Evolutionary conservation across 1,284 basidiomycete species (phyloP).

Genomic region (Cryptococcus jaspeensis): DNA sequence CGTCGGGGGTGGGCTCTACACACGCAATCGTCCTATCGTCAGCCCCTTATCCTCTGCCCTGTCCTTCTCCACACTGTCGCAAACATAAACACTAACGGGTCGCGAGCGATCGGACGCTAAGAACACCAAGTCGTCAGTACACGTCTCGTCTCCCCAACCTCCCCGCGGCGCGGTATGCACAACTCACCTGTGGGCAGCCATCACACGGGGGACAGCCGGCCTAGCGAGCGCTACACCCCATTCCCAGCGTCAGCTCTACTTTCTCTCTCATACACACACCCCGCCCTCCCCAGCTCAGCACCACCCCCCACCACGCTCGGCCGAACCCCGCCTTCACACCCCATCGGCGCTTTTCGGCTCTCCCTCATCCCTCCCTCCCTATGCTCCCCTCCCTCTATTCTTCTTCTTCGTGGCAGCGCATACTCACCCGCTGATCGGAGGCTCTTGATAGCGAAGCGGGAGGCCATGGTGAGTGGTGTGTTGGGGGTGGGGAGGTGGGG

Average conservation of each 20-base stretch:
- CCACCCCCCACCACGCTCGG: constrained; percentile 1
- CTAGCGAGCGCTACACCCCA: constrained; percentile 21
- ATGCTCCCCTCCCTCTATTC: constrained; percentile 1
- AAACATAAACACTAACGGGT: constrained; percentile 31
- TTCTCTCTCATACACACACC: background rate
- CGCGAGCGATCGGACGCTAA: constrained; percentile 44
- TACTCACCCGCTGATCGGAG: constrained; percentile 47
- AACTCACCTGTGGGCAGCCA: constrained; percentile 36
- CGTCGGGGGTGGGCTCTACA: constrained; percentile 64
- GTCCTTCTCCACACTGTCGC: too few species aligned
- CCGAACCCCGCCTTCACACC: constrained; percentile 9
- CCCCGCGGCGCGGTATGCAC: background rate
- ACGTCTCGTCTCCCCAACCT: background rate
- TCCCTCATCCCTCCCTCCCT: background rate
- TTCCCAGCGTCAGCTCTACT: background rate
- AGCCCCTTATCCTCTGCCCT: background rate
- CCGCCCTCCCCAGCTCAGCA: constrained; percentile 3
- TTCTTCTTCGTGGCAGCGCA: background rate
- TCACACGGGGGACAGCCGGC: constrained; percentile 39
- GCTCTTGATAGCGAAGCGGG: constrained; percentile 50
- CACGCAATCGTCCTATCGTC: background rate
- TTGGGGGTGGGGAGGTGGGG: constrained; percentile 12
- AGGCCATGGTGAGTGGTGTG: constrained; percentile 46
- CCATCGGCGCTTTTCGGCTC: constrained; percentile 6
- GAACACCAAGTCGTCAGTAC: constrained; percentile 2